Evolutionary conservation across 345 rosid genomes (phyloP), one percentile per base, ranked within the genome.

Genomic region (Streptanthus diversifolius): DNA sequence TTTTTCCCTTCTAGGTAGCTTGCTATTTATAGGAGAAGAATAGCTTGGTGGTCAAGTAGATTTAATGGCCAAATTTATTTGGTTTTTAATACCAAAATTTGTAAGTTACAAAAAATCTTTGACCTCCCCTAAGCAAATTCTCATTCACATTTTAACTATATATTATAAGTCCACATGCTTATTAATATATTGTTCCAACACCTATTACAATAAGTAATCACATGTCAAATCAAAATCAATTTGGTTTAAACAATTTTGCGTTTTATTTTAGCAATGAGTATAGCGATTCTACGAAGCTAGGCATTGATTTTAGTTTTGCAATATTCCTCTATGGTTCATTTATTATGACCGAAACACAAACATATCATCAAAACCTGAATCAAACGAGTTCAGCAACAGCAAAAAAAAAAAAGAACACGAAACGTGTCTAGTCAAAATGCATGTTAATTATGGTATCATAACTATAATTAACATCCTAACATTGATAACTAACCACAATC

Each of bases 241-340:
- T 4, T 32, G 11, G 21, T 41, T 27, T 8, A 3, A 1, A 63
- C 3, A 64, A 3, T 30, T 29, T 24, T 7, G 27, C 19, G 17
- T 47, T 29, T 54, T 52, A 14, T n/a, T 35, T 51, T 18, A 44
- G 40, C 54, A 32, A 32, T 22, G 36, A 65, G 1, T 19, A 60
- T 65, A 65, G 15, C 63, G 11, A 15, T 47, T 64, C 70, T 37
- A 56, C 13, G 43, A 39, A n/a, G n/a, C n/a, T n/a, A n/a, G 45
- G 10, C 45, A 36, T 35, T 57, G 25, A 56, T 33, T 33, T 5
- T 36, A 24, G 30, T 35, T 35, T 39, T 36, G 29, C 40, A 47
- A 35, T 35, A 47, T 7, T 22, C n/a, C 19, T 55, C 61, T 12
- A 30, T 5, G 10, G 15, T 15, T n/a, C n/a, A n/a, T n/a, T n/a